Evolutionary conservation across 1,284 basidiomycete genomes (phyloP).

Genomic region (Trichosporon sp.): DNA sequence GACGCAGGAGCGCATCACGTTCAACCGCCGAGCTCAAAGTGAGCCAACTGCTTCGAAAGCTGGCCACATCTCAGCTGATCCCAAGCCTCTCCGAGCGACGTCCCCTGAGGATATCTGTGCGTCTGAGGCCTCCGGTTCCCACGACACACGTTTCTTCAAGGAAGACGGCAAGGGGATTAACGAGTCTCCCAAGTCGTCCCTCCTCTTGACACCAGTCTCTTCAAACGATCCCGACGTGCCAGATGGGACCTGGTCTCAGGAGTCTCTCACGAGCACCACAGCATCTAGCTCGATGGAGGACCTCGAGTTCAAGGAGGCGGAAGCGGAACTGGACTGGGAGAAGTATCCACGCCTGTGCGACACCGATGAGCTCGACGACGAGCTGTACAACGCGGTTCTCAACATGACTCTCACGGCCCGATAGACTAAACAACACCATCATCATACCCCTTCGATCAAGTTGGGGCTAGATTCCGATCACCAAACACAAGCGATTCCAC

Average conservation of each 20-base stretch:
- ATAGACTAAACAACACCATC: neutral
- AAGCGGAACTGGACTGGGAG: neutral
- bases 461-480: neutral
- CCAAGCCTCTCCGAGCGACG: neutral
- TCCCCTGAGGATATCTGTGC: neutral
- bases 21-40: constrained; percentile 12
- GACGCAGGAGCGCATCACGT: neutral
- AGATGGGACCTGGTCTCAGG: neutral
- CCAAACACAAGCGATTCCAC: neutral
- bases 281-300: neutral
- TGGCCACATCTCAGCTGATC: neutral
- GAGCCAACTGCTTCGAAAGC: neutral
- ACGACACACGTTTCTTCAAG: neutral
- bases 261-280: neutral
- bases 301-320: neutral
- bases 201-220: neutral
- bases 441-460: neutral
- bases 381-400: constrained; percentile 6
- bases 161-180: neutral
- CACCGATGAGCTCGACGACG: constrained; percentile 7
- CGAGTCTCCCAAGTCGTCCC: constrained; percentile 8
- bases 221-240: neutral
- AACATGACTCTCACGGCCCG: neutral
- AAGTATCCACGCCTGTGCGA: neutral
- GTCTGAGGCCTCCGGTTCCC: no score